phyloP scores from a whole-genome alignment of 805 yeast genomes.

The Tetrapisispora fleetii region DNA sequence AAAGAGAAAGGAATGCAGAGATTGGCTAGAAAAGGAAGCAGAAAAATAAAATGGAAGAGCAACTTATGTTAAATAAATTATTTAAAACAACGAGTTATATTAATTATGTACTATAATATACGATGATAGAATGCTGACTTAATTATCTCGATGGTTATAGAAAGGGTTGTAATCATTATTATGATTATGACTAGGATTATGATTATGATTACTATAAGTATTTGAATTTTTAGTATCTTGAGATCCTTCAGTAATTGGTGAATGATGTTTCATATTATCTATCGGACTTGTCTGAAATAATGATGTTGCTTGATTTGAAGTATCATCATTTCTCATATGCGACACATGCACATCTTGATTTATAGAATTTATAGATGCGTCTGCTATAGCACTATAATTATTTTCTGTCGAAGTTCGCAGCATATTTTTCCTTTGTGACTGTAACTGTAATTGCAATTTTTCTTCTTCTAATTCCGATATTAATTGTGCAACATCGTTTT shows the following conservation, averaged over 20 bases:
- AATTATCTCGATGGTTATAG: neutral
- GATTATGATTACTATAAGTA: neutral
- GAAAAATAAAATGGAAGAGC: constrained; percentile 7
- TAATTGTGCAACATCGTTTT: constrained; percentile 46
- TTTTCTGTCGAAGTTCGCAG: constrained; percentile 10
- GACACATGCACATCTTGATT: neutral
- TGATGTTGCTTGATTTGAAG: constrained; percentile 1
- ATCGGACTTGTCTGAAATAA: constrained; percentile 11
- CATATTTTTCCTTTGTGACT: constrained; percentile 17
- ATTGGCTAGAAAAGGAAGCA: constrained; percentile 11
- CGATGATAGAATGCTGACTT: neutral
- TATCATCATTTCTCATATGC: neutral
- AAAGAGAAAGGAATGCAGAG: constrained; percentile 15
- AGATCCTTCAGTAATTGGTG: neutral
- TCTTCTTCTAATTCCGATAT: constrained; percentile 21
- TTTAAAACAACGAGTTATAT: neutral
- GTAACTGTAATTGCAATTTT: constrained; percentile 15
- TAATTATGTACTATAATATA: neutral
- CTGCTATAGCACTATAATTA: constrained; percentile 1
- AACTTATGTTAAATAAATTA: neutral
- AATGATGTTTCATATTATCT: constrained; percentile 4
- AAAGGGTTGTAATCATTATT: constrained; percentile 1
- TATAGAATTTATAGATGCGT: neutral
- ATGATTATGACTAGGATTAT: neutral
- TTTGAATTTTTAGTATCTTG: neutral